A percentile compares a stretch with the other conserved stretches of the same genome.
Conservation (phyloP, 371 early-diverging fungal species). For the Chytridium lagenaria region DNA sequence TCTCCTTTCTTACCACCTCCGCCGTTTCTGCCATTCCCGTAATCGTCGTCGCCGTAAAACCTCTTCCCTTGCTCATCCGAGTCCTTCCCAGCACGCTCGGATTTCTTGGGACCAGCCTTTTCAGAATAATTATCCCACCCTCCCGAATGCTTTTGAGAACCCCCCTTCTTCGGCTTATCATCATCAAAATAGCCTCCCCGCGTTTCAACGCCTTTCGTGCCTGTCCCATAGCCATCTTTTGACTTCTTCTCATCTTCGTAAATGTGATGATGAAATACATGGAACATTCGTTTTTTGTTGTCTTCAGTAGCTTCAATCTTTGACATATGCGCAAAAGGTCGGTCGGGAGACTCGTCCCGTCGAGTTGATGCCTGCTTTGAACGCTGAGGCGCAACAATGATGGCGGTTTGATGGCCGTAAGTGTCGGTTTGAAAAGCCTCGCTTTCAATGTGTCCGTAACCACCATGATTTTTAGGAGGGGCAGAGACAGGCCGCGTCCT, state of each 20-base stretch:
- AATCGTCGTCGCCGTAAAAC: not conserved
- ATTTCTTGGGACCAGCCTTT: not conserved
- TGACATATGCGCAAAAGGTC: not conserved
- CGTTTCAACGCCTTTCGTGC: not conserved
- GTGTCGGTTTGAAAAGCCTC: not conserved
- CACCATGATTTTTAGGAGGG: not conserved
- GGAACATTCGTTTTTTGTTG: not conserved
- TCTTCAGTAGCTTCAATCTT: not conserved
- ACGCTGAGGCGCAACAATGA: no score
- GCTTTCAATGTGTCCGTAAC: not conserved
- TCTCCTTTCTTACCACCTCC: no score
- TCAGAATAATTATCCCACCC: no score
- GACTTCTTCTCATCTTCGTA: slow-evolving; percentile 12
- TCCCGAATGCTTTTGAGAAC: no score
- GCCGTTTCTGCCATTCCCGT: not conserved
- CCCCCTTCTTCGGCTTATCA: not conserved
- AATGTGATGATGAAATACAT: slow-evolving; percentile 12
- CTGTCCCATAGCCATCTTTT: not conserved
- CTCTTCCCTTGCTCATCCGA: no score
- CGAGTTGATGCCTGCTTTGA: no score
- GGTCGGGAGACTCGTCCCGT: not conserved
- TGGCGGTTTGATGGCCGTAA: no score
- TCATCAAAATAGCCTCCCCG: not conserved
- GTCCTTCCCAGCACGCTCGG: no score
- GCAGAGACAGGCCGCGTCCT: not conserved